Evolutionary conservation across 495 filamentous ascomycete genomes (phyloP), one percentile per base, ranked within the genome.

Genomic region (Penicillium desertorum): DNA sequence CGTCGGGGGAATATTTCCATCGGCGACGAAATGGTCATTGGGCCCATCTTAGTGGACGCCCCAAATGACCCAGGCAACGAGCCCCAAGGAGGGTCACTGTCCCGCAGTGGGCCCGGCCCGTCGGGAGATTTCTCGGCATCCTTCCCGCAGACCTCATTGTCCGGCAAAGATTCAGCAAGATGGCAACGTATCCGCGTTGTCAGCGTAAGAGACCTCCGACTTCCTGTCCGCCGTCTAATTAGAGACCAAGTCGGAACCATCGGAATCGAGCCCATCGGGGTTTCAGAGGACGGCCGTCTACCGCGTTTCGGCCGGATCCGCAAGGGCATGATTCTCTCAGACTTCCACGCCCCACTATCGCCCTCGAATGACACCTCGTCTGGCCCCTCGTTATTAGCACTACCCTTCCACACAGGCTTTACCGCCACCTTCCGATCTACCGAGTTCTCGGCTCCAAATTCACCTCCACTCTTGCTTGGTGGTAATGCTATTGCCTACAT

Each of bases 211-310:
- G 92, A 96, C 61, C 79, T 98, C 8, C 83, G 95, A 17, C 77
- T 96, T 5, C 90, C 94, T 0, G 90, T 96, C 3, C 88, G 85
- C 45, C 86, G 79, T 0, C 79, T 98, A 1, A 76, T 82, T 16
- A 80, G 84, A 14, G 94, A 90, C 49, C 91, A 97, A 76, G 93
- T 94, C 2, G 94, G 95, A 2, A 96, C 91, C 2, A 83, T 98
- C 25, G 93, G 92, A 3, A 75, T 97, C 56, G 81, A 88, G 19
- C 83, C 88, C 1, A 71, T 81, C 42, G 57, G 67, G 2, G 60
- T 59, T 20, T 54, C 63, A 27, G 57, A 70, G 9, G 56, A 67
- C 11, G 65, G 63, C 10, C 50, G 58, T 16, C 51, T 61, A 4
- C 66, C 65, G 12, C 66, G 64, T 17, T 62, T 77, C 41, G 69